Conservation (phyloP, 306 rosid genomes). For the Quercus glauca region DNA sequence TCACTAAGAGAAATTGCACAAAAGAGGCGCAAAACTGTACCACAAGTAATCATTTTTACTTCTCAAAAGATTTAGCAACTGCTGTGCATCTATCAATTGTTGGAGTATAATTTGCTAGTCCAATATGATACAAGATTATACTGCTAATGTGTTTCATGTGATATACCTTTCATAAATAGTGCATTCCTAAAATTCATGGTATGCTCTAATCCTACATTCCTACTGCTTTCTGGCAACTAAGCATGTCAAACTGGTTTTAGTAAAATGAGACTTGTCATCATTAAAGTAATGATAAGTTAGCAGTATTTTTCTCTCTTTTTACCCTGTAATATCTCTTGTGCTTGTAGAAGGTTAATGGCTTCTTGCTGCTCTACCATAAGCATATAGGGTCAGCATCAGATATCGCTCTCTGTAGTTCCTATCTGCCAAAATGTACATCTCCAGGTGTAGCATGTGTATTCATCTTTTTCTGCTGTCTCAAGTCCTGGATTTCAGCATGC, state of each 20-base stretch:
- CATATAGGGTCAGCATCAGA: background rate
- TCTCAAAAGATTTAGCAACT: background rate
- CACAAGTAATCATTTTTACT: conserved; percentile 50
- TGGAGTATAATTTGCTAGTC: background rate
- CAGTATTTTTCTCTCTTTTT: background rate
- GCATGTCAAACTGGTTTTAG: background rate
- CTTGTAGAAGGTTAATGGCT: background rate
- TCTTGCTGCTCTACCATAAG: background rate
- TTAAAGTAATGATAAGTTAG: background rate
- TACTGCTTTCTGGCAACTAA: background rate
- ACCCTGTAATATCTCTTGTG: background rate
- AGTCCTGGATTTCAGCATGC: background rate
- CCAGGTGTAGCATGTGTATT: background rate
- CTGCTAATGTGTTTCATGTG: background rate
- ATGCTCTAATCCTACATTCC: background rate
- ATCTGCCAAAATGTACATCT: background rate
- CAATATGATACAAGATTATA: background rate
- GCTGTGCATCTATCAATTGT: background rate
- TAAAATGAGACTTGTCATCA: background rate
- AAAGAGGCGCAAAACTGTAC: conserved; percentile 65
- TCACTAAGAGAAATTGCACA: conserved; percentile 62
- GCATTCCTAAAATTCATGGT: background rate
- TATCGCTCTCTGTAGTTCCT: background rate
- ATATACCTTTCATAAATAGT: background rate
- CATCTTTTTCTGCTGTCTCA: background rate